Evolutionary conservation across 192 early-diverging fungal species (phyloP).

Genomic region (Linnemannia zychae): DNA sequence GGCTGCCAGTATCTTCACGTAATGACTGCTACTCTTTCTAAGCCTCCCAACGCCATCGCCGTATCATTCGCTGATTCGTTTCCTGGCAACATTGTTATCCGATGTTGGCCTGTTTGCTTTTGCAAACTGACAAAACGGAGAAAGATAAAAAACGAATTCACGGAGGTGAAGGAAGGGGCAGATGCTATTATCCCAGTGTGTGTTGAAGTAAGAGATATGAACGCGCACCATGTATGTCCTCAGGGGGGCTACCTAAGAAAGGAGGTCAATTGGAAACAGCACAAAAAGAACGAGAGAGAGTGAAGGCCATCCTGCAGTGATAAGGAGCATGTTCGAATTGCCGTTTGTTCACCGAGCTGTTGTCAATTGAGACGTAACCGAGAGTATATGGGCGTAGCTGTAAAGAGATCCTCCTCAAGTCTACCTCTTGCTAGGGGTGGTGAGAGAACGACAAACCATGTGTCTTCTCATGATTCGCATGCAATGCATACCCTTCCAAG

Average conservation of each 20-base stretch:
- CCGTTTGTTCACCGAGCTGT: too few species aligned
- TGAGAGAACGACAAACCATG: neutral
- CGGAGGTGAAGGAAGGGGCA: neutral
- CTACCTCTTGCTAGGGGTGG: too few species aligned
- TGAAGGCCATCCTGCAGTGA: too few species aligned
- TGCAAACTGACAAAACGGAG: conserved; percentile 3
- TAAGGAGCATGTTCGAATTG: too few species aligned
- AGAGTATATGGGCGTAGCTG: too few species aligned
- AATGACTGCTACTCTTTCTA: neutral
- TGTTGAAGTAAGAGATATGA: neutral
- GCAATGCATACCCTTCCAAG: neutral
- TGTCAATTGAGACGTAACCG: too few species aligned
- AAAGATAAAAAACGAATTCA: neutral
- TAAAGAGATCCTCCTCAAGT: too few species aligned
- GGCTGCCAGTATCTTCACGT: neutral
- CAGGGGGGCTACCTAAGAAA: too few species aligned
- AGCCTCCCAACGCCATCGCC: neutral
- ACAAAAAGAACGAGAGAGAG: too few species aligned
- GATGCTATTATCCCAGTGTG: neutral
- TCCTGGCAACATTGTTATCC: neutral
- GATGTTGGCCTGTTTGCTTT: neutral
- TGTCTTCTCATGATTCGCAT: neutral
- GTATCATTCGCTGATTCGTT: neutral
- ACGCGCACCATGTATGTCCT: neutral
- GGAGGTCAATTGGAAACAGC: too few species aligned